phyloP scores from a whole-genome alignment of 495 filamentous ascomycete species.

The Elasticomyces elasticus region DNA sequence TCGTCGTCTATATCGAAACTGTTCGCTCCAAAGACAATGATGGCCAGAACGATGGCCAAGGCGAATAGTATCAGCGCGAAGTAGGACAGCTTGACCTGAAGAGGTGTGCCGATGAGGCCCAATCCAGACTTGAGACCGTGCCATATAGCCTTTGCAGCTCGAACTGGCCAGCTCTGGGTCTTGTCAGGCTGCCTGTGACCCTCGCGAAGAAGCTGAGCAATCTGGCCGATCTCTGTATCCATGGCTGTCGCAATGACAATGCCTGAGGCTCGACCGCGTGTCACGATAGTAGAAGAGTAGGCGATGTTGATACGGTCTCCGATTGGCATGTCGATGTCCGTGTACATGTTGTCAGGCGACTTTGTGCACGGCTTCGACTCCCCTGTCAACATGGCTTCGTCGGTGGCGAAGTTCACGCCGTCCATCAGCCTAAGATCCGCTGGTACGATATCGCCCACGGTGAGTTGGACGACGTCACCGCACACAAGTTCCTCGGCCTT shows the following conservation, averaged over 20 bases:
- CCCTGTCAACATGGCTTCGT: slow-evolving; percentile 67
- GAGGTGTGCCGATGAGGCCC: slow-evolving; percentile 58
- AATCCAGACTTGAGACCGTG: slow-evolving; percentile 41
- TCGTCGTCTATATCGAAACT: slow-evolving; percentile 50
- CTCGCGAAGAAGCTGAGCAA: slow-evolving; percentile 50
- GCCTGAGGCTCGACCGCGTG: slow-evolving; percentile 53
- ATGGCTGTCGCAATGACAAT: slow-evolving; percentile 59
- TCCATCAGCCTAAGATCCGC: slow-evolving; percentile 56
- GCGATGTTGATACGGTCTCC: slow-evolving; percentile 61
- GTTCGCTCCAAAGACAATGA: slow-evolving; percentile 57
- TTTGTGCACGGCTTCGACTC: slow-evolving; percentile 60
- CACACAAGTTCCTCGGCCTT: slow-evolving; percentile 63
- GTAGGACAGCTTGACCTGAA: slow-evolving; percentile 60
- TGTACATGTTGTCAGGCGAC: slow-evolving; percentile 25
- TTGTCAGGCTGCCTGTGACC: slow-evolving; percentile 30
- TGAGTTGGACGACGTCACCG: slow-evolving; percentile 58
- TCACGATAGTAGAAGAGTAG: slow-evolving; percentile 60
- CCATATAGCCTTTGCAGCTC: slow-evolving; percentile 30
- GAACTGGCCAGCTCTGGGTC: slow-evolving; percentile 26
- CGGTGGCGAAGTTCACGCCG: slow-evolving; percentile 57
- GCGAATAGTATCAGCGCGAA: slow-evolving; percentile 58
- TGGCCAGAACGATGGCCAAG: slow-evolving; percentile 57
- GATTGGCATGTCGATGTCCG: slow-evolving; percentile 40
- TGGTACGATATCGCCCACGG: slow-evolving; percentile 58
- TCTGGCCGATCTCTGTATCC: slow-evolving; percentile 59